A percentile compares a stretch with the other conserved stretches of the same genome.
phyloP scores from a whole-genome alignment of 495 filamentous ascomycete genomes.

The Aspergillus asperescens region DNA sequence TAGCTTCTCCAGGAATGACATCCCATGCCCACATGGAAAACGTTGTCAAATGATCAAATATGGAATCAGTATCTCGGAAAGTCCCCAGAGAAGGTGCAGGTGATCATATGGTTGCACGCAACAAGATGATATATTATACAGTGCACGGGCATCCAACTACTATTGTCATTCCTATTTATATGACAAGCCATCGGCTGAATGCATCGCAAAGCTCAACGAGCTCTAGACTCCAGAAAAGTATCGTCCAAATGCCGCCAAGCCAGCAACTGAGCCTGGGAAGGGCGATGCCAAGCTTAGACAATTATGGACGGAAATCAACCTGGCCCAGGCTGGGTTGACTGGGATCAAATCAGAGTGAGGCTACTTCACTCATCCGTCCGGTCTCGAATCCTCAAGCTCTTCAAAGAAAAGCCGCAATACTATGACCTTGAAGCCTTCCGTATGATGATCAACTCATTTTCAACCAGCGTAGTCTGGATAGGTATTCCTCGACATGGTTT shows the following conservation, averaged over 20 bases:
- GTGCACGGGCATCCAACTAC: neutral
- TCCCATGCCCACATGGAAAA: constrained; percentile 5
- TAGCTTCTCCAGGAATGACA: constrained; percentile 7
- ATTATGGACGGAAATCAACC: constrained; percentile 65
- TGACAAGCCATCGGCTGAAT: constrained; percentile 63
- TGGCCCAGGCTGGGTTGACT: constrained; percentile 73
- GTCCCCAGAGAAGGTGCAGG: neutral
- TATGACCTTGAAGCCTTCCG: constrained; percentile 57
- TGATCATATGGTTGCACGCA: neutral
- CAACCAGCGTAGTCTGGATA: constrained; percentile 59
- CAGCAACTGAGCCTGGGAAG: constrained; percentile 41
- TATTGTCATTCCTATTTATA: constrained; percentile 30
- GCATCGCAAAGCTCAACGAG: constrained; percentile 53
- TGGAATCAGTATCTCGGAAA: neutral
- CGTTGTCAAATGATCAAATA: neutral
- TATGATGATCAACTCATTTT: constrained; percentile 65
- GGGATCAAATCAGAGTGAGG: constrained; percentile 74
- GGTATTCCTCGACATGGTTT: constrained; percentile 58
- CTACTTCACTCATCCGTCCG: constrained; percentile 70
- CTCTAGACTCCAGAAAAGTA: constrained; percentile 35
- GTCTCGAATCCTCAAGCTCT: constrained; percentile 56
- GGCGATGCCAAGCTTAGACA: constrained; percentile 52
- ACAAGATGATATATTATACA: neutral
- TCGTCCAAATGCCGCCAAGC: constrained; percentile 16
- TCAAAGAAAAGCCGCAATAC: constrained; percentile 51